Percentiles rank a stretch among this genome's conserved stretches.
Conservation (phyloP, 495 filamentous ascomycete genomes). For the Usnea hakonensis region DNA sequence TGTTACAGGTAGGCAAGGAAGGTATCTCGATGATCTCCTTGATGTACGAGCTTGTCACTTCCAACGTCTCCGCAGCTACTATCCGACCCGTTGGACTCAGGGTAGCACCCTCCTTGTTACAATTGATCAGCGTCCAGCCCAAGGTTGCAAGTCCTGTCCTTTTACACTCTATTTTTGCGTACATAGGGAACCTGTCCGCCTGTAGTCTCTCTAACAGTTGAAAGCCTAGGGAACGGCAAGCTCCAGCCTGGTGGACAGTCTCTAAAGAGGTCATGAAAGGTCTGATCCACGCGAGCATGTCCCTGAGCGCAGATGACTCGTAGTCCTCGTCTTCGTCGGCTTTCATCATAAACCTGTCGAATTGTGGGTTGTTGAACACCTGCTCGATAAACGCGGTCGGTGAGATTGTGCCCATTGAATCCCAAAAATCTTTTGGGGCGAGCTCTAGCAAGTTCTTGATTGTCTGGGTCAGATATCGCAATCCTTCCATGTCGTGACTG, state of each 20-base stretch:
- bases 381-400: slow-evolving; percentile 66
- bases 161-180: slow-evolving; percentile 44
- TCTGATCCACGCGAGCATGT: slow-evolving; percentile 63
- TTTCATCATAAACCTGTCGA: slow-evolving; percentile 50
- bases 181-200: slow-evolving; percentile 35
- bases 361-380: slow-evolving; percentile 63
- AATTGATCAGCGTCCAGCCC: slow-evolving; percentile 43
- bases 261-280: slow-evolving; percentile 72
- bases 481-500: slow-evolving; percentile 47
- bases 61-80: slow-evolving; percentile 47
- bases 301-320: slow-evolving; percentile 47
- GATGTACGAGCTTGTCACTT: slow-evolving; percentile 43
- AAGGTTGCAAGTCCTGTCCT: slow-evolving; percentile 42
- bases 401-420: slow-evolving; percentile 69
- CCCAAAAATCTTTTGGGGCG: slow-evolving; percentile 74
- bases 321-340: slow-evolving; percentile 48
- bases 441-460: slow-evolving; percentile 62
- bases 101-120: slow-evolving; percentile 43
- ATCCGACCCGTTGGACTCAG: slow-evolving; percentile 44
- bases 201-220: slow-evolving; percentile 65
- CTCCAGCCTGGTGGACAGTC: slow-evolving; percentile 57
- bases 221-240: slow-evolving; percentile 60
- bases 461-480: slow-evolving; percentile 55
- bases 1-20: slow-evolving; percentile 7
- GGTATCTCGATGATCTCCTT: slow-evolving; percentile 37